These are phyloP conservation scores for Phalaenopsis aphrodite DNA, from an alignment of 106 monocot genomes.

Conservation along the genomic window DNA sequence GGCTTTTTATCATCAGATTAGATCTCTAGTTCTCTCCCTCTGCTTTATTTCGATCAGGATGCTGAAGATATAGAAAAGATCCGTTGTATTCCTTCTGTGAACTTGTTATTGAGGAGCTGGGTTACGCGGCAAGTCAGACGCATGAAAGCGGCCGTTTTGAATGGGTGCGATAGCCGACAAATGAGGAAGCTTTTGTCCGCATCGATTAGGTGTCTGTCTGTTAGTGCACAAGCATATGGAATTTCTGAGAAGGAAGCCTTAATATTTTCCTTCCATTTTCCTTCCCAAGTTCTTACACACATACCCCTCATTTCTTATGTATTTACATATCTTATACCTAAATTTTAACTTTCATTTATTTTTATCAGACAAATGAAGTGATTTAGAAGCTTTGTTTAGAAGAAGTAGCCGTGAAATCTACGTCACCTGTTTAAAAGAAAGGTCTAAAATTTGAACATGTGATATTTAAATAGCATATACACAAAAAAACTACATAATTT, in stretches of 20 bases:
- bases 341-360: too few relatives aligned
- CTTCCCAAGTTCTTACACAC: too few relatives aligned
- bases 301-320: too few relatives aligned
- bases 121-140: neutral
- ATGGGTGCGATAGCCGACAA: conserved; percentile 24
- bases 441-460: too few relatives aligned
- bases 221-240: conserved; percentile 23
- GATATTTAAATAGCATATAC: too few relatives aligned
- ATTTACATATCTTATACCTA: too few relatives aligned
- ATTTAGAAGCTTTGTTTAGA: too few relatives aligned
- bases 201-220: conserved; percentile 21
- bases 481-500: too few relatives aligned
- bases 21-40: conserved; percentile 3
- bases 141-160: conserved; percentile 1
- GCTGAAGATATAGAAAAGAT: neutral
- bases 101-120: neutral
- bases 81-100: neutral
- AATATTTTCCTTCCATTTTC: neutral
- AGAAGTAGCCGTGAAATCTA: too few relatives aligned
- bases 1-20: neutral
- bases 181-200: conserved; percentile 16
- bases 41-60: neutral
- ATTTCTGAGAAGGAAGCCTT: neutral
- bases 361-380: too few relatives aligned
- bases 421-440: too few relatives aligned